phyloP scores from a whole-genome alignment of 106 monocot species.

The Dendrobium huoshanense region DNA sequence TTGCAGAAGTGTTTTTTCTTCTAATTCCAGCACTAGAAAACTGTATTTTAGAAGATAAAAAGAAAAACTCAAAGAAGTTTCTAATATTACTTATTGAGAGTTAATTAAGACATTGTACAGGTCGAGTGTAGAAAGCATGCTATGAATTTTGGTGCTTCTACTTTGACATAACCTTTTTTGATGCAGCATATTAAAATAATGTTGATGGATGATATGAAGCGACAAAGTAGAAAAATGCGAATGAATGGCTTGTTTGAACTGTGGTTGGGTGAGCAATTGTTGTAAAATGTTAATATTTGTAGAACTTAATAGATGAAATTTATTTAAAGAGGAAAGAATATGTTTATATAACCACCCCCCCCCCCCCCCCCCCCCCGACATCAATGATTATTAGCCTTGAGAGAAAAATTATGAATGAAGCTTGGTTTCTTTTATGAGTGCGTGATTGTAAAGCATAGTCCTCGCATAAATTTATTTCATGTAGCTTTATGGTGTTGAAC shows the following conservation, averaged over 20 bases:
- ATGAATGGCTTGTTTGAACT: neutral
- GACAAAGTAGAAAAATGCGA: neutral
- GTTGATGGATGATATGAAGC: neutral
- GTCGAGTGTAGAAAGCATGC: neutral
- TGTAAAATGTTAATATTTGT: too few species aligned
- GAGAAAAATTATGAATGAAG: too few species aligned
- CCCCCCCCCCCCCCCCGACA: too few species aligned
- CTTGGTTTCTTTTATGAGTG: too few species aligned
- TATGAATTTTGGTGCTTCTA: neutral
- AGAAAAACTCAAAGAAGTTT: neutral
- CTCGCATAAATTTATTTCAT: too few species aligned
- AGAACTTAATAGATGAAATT: too few species aligned
- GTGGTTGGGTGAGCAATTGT: neutral
- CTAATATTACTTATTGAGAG: neutral
- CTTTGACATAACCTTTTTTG: neutral
- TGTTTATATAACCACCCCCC: too few species aligned
- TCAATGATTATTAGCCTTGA: too few species aligned
- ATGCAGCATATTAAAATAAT: neutral
- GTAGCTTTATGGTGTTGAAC: too few species aligned
- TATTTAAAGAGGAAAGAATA: too few species aligned
- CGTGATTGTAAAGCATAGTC: too few species aligned
- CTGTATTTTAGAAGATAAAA: neutral
- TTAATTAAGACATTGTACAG: too few species aligned
- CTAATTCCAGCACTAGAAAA: neutral
- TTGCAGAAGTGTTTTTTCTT: neutral